phyloP scores from a whole-genome alignment of 2,329 filamentous ascomycete genomes.

The Venturia effusa region DNA sequence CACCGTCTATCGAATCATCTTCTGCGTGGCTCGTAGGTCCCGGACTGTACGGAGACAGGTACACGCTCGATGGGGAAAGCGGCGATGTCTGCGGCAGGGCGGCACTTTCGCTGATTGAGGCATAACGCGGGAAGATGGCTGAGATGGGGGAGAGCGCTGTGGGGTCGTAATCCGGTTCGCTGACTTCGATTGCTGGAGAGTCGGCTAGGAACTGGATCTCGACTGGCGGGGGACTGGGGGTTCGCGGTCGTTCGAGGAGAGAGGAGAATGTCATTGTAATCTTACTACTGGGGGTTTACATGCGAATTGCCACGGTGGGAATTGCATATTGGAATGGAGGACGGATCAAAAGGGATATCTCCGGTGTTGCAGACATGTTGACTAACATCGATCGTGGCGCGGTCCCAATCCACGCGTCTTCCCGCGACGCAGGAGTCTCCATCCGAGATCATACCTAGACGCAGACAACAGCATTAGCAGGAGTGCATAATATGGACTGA shows the following conservation, averaged over 20 bases:
- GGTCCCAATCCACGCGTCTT: background rate
- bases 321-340: background rate
- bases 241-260: constrained; percentile 49
- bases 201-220: constrained; percentile 22
- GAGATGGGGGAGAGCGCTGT: constrained; percentile 30
- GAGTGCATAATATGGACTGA: background rate
- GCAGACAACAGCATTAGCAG: background rate
- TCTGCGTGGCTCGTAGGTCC: constrained; percentile 21
- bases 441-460: background rate
- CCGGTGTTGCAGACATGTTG: no score
- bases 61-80: background rate
- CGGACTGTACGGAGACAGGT: constrained; percentile 21
- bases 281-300: background rate
- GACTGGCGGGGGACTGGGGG: constrained; percentile 52
- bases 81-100: constrained; percentile 19
- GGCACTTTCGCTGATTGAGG: constrained; percentile 66
- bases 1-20: background rate
- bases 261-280: constrained; percentile 34
- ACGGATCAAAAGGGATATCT: no score
- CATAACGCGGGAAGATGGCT: constrained; percentile 40
- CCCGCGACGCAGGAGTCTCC: background rate
- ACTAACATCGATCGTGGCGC: background rate
- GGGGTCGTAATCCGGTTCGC: constrained; percentile 19
- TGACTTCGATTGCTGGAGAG: constrained; percentile 20
- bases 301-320: background rate